Evolutionary conservation across 176 grass and related monocot species (phyloP).

Genomic region (Avena sativa): DNA sequence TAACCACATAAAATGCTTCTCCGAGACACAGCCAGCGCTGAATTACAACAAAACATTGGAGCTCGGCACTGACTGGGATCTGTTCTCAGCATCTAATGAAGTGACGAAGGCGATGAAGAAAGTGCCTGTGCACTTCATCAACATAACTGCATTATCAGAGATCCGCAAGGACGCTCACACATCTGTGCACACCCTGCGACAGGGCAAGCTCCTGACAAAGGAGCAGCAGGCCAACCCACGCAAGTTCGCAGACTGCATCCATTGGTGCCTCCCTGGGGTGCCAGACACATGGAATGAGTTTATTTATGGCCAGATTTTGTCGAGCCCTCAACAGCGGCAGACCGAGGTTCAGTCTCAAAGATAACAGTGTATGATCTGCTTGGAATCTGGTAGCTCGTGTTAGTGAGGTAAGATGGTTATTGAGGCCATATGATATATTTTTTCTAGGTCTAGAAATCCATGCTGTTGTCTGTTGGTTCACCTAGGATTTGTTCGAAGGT

Average conservation of each 20-base stretch:
- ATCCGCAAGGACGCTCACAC: slow-evolving; percentile 88
- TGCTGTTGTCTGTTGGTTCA: slow-evolving; percentile 50
- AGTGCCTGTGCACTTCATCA: slow-evolving; percentile 78
- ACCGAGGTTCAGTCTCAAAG: slow-evolving; percentile 47
- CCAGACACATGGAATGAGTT: slow-evolving; percentile 83
- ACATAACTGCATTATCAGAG: slow-evolving; percentile 92
- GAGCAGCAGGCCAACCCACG: slow-evolving; percentile 73
- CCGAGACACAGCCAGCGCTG: slow-evolving; percentile 71
- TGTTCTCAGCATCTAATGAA: slow-evolving; percentile 57
- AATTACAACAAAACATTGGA: slow-evolving; percentile 64
- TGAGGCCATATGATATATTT: slow-evolving; percentile 44
- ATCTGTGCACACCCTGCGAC: slow-evolving; percentile 82
- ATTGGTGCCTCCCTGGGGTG: slow-evolving; percentile 83
- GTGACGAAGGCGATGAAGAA: slow-evolving; percentile 61
- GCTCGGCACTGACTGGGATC: slow-evolving; percentile 85
- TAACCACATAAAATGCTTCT: slow-evolving; percentile 83
- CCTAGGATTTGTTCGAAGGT: slow-evolving; percentile 51
- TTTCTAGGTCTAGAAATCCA: slow-evolving; percentile 52
- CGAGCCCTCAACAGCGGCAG: slow-evolving; percentile 31
- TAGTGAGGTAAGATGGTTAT: slow-evolving; percentile 40
- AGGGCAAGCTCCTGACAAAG: slow-evolving; percentile 78
- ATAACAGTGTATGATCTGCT: slow-evolving; percentile 40
- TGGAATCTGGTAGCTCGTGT: slow-evolving; percentile 27
- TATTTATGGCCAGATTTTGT: slow-evolving; percentile 64
- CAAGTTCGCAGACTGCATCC: slow-evolving; percentile 84